Percentiles rank a stretch among this genome's conserved stretches.
Evolutionary conservation across 2,329 filamentous ascomycete genomes (phyloP).

Genomic region (Colletotrichum orchidophilum): DNA sequence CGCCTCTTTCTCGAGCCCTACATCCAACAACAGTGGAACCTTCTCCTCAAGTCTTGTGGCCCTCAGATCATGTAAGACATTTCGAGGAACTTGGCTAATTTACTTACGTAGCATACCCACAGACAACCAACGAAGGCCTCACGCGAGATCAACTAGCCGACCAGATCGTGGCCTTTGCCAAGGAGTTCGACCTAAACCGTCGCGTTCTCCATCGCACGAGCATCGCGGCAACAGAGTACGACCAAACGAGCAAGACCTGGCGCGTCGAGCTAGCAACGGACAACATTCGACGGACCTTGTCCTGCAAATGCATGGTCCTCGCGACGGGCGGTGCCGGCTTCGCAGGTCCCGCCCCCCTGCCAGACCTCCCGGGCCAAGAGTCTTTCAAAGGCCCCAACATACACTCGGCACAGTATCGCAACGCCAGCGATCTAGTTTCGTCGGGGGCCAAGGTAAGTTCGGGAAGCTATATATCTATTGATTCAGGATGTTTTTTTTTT

Average conservation of each 20-base stretch:
- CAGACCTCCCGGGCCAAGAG: conserved; percentile 34
- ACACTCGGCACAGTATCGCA: conserved; percentile 40
- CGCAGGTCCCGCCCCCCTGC: conserved; percentile 36
- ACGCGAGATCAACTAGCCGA: conserved; percentile 38
- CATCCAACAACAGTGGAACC: background rate
- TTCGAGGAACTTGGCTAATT: background rate
- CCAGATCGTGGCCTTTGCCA: conserved; percentile 39
- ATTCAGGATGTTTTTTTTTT: too few relatives aligned
- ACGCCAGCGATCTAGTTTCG: conserved; percentile 33
- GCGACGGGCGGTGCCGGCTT: conserved; percentile 38
- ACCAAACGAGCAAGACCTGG: conserved; percentile 39
- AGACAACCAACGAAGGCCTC: conserved; percentile 35
- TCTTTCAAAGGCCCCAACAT: conserved; percentile 39
- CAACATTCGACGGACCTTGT: background rate
- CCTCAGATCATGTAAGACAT: too few relatives aligned
- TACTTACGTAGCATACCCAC: conserved; percentile 22
- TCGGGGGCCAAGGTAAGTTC: conserved; percentile 36
- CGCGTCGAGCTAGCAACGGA: conserved; percentile 35
- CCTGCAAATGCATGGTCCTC: conserved; percentile 39
- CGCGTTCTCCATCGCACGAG: conserved; percentile 43
- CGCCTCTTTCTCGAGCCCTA: background rate
- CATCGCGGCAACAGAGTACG: conserved; percentile 39
- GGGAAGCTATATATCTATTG: too few relatives aligned
- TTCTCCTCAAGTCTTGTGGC: background rate
- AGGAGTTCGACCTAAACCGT: conserved; percentile 40